These are phyloP conservation scores for Geotrichum ghanense DNA, from an alignment of 805 yeast genomes.

Conservation along the genomic window DNA sequence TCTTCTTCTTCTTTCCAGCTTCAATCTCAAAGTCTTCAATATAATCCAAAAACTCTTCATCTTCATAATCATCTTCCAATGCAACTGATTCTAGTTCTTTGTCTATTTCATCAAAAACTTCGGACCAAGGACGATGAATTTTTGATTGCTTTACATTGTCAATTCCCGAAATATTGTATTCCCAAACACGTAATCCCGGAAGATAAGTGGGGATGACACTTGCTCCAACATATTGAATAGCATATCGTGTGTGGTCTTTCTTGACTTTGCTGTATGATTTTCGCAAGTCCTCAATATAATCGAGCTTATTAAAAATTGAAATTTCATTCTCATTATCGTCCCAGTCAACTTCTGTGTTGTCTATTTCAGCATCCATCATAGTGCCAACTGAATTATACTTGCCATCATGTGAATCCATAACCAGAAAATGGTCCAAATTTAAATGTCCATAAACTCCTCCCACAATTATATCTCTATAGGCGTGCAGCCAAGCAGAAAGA, in stretches of 20 bases:
- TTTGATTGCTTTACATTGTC: slow-evolving; percentile 15
- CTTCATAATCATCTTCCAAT: not conserved
- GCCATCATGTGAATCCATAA: slow-evolving; percentile 41
- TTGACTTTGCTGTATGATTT: slow-evolving; percentile 38
- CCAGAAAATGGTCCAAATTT: slow-evolving; percentile 80
- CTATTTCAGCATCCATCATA: too few species aligned
- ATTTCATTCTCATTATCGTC: slow-evolving; percentile 30
- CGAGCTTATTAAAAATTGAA: slow-evolving; percentile 61
- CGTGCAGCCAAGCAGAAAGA: slow-evolving; percentile 71
- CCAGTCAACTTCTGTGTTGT: not conserved
- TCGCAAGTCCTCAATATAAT: slow-evolving; percentile 48
- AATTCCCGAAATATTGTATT: slow-evolving; percentile 59
- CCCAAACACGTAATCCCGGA: slow-evolving; percentile 79
- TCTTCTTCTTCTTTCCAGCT: slow-evolving; percentile 2
- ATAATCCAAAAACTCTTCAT: not conserved
- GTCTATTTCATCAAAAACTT: slow-evolving; percentile 39
- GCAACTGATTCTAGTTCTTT: slow-evolving; percentile 23
- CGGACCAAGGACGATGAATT: slow-evolving; percentile 42
- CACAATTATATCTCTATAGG: slow-evolving; percentile 69
- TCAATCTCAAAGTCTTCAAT: not conserved
- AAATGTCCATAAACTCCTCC: slow-evolving; percentile 84
- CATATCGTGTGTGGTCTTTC: slow-evolving; percentile 40
- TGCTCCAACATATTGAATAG: slow-evolving; percentile 61
- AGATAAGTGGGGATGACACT: slow-evolving; percentile 78
- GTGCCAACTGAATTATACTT: too few species aligned